Conservation (phyloP, 495 filamentous ascomycete species). For the Trichoderma parareesei region DNA sequence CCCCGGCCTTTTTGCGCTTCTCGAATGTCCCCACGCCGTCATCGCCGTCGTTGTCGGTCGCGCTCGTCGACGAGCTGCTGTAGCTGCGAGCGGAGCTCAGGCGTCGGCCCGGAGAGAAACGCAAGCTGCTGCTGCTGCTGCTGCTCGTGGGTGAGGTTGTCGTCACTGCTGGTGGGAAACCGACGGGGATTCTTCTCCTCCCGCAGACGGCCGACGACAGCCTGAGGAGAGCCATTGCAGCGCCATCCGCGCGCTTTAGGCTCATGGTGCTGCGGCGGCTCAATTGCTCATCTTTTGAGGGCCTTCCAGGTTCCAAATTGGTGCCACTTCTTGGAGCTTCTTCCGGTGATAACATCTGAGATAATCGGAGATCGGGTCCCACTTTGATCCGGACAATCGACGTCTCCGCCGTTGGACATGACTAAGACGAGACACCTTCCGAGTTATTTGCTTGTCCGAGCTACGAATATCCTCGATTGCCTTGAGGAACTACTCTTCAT, state of each 20-base stretch:
- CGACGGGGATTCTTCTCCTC: neutral
- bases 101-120: neutral
- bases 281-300: conserved; percentile 2
- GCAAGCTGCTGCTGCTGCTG: neutral
- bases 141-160: too few species aligned
- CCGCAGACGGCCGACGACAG: neutral
- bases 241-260: conserved; percentile 5
- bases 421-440: too few species aligned
- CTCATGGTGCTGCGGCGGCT: neutral
- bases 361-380: conserved; percentile 10
- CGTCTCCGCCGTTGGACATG: too few species aligned
- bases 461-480: too few species aligned
- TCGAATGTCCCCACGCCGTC: neutral
- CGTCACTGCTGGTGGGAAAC: neutral
- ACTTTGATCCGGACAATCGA: neutral
- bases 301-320: neutral
- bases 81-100: neutral
- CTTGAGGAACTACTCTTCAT: too few species aligned
- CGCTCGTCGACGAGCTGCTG: neutral
- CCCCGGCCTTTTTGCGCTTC: conserved; percentile 15
- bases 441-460: too few species aligned
- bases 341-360: neutral
- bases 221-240: neutral
- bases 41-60: neutral
- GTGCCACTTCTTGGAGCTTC: conserved; percentile 1